A percentile compares a stretch with the other conserved stretches of the same genome.
Conservation (phyloP, 2,329 filamentous ascomycete genomes). For the Lasiodiplodia gonubiensis region DNA sequence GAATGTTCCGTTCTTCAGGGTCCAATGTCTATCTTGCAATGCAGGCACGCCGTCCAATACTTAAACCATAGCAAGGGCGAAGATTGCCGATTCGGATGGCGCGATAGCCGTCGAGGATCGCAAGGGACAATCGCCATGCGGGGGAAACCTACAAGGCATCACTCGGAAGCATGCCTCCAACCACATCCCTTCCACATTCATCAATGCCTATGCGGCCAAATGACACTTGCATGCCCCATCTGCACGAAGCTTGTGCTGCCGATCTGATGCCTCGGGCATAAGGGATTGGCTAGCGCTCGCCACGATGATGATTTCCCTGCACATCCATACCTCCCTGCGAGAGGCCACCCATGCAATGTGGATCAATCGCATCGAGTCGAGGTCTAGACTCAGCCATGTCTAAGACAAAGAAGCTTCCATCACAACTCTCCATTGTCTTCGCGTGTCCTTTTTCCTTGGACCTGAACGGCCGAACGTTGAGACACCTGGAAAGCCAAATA, state of each 20-base stretch:
- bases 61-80: slow-evolving; percentile 2
- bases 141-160: neutral
- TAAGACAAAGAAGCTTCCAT: slow-evolving; percentile 11
- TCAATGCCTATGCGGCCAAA: neutral
- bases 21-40: slow-evolving; percentile 20
- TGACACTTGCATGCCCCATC: neutral
- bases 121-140: neutral
- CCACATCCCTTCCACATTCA: neutral
- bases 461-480: too few relatives aligned
- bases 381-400: slow-evolving; percentile 13
- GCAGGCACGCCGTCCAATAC: slow-evolving; percentile 14
- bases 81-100: slow-evolving; percentile 1
- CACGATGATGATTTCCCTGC: slow-evolving; percentile 4
- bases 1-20: slow-evolving; percentile 15
- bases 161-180: neutral
- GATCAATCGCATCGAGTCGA: neutral
- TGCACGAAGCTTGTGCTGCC: neutral
- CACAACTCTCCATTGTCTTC: slow-evolving; percentile 1
- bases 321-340: slow-evolving; percentile 23
- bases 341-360: slow-evolving; percentile 9
- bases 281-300: neutral
- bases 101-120: slow-evolving; percentile 1
- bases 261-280: neutral
- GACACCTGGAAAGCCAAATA: too few relatives aligned
- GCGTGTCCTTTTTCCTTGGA: neutral